A percentile compares a stretch with the other conserved stretches of the same genome.
phyloP scores from a whole-genome alignment of 495 filamentous ascomycete species.

The Lasiosphaeria miniovina region DNA sequence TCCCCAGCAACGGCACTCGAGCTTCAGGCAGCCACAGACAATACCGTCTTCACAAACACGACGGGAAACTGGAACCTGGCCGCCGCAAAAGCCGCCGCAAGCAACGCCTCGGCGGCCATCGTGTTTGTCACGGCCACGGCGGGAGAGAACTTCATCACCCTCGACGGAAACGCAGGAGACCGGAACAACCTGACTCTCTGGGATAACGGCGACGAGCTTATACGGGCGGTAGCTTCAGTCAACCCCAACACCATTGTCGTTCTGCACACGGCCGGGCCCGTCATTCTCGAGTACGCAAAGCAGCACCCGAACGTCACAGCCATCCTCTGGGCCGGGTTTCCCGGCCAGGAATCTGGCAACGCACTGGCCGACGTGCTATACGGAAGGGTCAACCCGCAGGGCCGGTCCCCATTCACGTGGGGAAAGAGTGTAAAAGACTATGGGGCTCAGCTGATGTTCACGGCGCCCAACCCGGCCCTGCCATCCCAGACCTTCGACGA shows the following conservation, averaged over 20 bases:
- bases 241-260: slow-evolving; percentile 56
- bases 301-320: slow-evolving; percentile 58
- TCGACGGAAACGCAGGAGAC: slow-evolving; percentile 58
- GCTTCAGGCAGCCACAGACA: slow-evolving; percentile 29
- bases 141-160: slow-evolving; percentile 54
- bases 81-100: slow-evolving; percentile 35
- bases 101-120: slow-evolving; percentile 42
- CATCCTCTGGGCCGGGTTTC: slow-evolving; percentile 52
- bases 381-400: slow-evolving; percentile 48
- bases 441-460: slow-evolving; percentile 37
- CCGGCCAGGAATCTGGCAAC: slow-evolving; percentile 56
- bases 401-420: slow-evolving; percentile 55
- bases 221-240: slow-evolving; percentile 44
- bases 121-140: slow-evolving; percentile 57
- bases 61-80: slow-evolving; percentile 36
- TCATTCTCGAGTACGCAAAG: slow-evolving; percentile 44
- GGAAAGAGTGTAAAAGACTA: slow-evolving; percentile 49
- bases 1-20: slow-evolving; percentile 55
- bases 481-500: slow-evolving; percentile 44
- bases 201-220: slow-evolving; percentile 51
- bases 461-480: slow-evolving; percentile 24
- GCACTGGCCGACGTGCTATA: slow-evolving; percentile 50
- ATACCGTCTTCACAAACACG: slow-evolving; percentile 29
- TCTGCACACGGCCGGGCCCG: slow-evolving; percentile 52
- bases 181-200: slow-evolving; percentile 48